phyloP scores from a whole-genome alignment of 1,284 basidiomycete genomes.

The Papiliotrema nemorosa region DNA sequence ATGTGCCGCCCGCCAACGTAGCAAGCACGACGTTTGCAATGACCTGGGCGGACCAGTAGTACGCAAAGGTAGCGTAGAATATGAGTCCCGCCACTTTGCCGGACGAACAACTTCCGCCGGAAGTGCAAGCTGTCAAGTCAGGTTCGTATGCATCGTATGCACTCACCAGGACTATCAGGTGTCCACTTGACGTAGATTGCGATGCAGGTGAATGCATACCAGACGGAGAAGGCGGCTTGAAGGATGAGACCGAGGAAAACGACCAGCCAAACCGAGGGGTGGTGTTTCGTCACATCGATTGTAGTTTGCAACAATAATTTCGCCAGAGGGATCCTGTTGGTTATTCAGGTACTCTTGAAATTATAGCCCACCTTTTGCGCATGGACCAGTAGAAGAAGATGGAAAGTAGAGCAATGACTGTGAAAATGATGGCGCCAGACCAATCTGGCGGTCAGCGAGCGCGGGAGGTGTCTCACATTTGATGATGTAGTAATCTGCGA shows the following conservation, averaged over 20 bases:
- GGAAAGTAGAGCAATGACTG: conserved; percentile 70
- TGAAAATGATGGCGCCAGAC: conserved; percentile 62
- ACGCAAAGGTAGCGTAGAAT: conserved; percentile 75
- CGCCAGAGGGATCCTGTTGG: conserved; percentile 66
- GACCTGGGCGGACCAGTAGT: conserved; percentile 71
- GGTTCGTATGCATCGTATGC: not conserved
- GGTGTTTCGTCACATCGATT: conserved; percentile 78
- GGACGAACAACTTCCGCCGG: conserved; percentile 53
- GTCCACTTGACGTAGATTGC: conserved; percentile 71
- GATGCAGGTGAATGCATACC: conserved; percentile 39
- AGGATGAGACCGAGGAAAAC: conserved; percentile 66
- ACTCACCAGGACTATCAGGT: conserved; percentile 64
- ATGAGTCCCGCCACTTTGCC: conserved; percentile 65
- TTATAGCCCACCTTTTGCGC: conserved; percentile 38
- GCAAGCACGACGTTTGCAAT: conserved; percentile 73
- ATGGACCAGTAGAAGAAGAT: conserved; percentile 62
- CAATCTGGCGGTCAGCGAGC: conserved; percentile 26
- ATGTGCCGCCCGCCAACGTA: conserved; percentile 71
- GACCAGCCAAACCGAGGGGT: conserved; percentile 74
- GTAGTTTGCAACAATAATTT: conserved; percentile 69
- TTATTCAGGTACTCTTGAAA: conserved; percentile 60
- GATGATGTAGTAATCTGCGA: conserved; percentile 66
- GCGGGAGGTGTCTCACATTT: conserved; percentile 48
- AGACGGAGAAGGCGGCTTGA: conserved; percentile 68
- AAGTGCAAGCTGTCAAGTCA: conserved; percentile 24